phyloP scores from a whole-genome alignment of 1,284 basidiomycete species.

The Ceratobasidium sp. region DNA sequence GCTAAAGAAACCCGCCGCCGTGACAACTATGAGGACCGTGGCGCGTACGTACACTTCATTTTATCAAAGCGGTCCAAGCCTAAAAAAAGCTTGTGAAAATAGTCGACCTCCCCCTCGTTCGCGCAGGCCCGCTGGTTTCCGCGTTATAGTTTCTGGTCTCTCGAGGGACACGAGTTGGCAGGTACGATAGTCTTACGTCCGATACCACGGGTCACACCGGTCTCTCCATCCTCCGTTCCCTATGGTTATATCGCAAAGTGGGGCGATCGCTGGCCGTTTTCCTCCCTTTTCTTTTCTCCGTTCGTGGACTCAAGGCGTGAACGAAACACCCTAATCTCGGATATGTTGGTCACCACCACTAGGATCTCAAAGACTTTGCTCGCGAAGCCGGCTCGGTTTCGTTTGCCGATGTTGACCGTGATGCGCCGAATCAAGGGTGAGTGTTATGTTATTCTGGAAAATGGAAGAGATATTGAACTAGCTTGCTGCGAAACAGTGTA shows the following conservation, averaged over 20 bases:
- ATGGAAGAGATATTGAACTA: conserved; percentile 27
- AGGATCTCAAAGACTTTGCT: conserved; percentile 98
- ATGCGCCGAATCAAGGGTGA: conserved; percentile 84
- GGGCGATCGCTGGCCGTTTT: conserved; percentile 32
- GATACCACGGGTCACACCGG: conserved; percentile 18
- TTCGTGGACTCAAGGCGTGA: conserved; percentile 31
- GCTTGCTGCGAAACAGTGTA: conserved; percentile 59
- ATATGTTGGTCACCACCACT: conserved; percentile 44
- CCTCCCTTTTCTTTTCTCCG: conserved; percentile 21
- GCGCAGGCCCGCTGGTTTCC: conserved; percentile 79
- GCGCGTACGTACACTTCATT: conserved; percentile 53
- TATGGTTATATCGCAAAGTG: conserved; percentile 14
- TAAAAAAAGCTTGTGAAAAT: conserved; percentile 3
- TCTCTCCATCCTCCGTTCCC: conserved; percentile 19
- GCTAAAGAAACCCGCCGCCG: conserved; percentile 87
- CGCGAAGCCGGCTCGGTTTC: conserved; percentile 89
- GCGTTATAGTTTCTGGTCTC: conserved; percentile 84
- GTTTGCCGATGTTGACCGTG: conserved; percentile 91
- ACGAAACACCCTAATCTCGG: conserved; percentile 34
- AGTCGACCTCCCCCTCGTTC: conserved; percentile 60
- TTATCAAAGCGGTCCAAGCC: conserved; percentile 3
- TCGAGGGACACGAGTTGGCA: conserved; percentile 96
- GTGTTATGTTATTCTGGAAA: conserved; percentile 48
- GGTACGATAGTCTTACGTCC: conserved; percentile 64
- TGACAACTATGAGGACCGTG: conserved; percentile 68